Evolutionary conservation across 2,329 filamentous ascomycete genomes (phyloP).

Genomic region (Nothophaeocryptopus gaeumannii): DNA sequence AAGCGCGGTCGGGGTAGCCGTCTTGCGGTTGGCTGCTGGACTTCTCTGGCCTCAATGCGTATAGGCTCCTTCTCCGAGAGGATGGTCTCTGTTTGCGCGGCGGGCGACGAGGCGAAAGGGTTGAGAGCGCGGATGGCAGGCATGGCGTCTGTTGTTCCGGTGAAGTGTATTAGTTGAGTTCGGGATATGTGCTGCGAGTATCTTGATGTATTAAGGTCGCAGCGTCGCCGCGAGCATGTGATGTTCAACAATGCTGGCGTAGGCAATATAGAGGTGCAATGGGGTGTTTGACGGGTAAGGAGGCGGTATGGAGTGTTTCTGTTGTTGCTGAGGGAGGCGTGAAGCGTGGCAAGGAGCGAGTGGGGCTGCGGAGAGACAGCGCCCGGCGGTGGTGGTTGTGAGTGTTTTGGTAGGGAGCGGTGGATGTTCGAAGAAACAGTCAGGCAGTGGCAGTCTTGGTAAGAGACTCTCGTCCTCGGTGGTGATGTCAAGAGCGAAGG

Average conservation of each 20-base stretch:
- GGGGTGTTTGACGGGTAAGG: background rate
- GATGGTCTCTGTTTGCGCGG: constrained; percentile 47
- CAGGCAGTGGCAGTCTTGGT: constrained; percentile 1
- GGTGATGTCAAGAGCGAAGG: constrained; percentile 7
- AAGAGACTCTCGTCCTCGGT: background rate
- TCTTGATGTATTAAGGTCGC: background rate
- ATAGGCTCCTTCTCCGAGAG: constrained; percentile 53
- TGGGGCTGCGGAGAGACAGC: background rate
- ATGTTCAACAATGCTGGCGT: background rate
- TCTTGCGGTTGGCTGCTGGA: constrained; percentile 10
- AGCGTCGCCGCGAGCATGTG: constrained; percentile 10
- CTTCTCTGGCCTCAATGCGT: constrained; percentile 29
- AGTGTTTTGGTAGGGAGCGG: background rate
- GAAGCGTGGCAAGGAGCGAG: constrained; percentile 12
- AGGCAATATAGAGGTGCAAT: constrained; percentile 4
- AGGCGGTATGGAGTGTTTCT: background rate
- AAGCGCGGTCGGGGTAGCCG: constrained; percentile 30
- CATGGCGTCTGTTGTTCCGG: constrained; percentile 50
- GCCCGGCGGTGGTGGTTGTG: background rate
- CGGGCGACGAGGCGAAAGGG: constrained; percentile 55
- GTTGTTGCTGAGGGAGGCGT: background rate
- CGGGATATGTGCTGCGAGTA: background rate
- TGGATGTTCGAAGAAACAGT: background rate
- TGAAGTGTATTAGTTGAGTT: constrained; percentile 31
- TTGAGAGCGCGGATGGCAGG: constrained; percentile 59